These are phyloP conservation scores for Datisca glomerata DNA, from an alignment of 306 rosid species.

Conservation along the genomic window DNA sequence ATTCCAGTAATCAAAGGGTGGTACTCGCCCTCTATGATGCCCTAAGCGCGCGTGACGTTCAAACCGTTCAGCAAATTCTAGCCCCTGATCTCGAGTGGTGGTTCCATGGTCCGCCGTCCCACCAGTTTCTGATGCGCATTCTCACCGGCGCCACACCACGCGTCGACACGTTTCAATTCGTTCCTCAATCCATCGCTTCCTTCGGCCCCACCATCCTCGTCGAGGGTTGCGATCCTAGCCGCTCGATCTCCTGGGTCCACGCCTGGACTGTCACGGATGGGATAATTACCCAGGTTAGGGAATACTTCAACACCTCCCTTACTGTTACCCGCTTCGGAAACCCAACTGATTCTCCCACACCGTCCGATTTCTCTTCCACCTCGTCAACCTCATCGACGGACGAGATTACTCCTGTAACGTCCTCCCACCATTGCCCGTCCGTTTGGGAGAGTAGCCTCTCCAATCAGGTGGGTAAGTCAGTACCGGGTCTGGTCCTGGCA, in stretches of 20 bases:
- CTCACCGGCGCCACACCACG: conserved; percentile 55
- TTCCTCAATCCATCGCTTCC: conserved; percentile 40
- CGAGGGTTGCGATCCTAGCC: conserved; percentile 56
- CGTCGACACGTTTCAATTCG: conserved; percentile 28
- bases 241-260: conserved; percentile 76
- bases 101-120: conserved; percentile 94
- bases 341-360: conserved; percentile 6
- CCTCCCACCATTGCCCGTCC: conserved; percentile 41
- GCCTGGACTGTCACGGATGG: conserved; percentile 81
- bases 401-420: conserved; percentile 29
- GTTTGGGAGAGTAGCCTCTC: conserved; percentile 89
- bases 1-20: conserved; percentile 53
- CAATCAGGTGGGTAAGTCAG: conserved; percentile 60
- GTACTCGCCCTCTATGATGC: conserved; percentile 73
- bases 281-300: conserved; percentile 75
- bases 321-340: conserved; percentile 58
- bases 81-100: conserved; percentile 95
- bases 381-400: conserved; percentile 15
- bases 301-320: conserved; percentile 87
- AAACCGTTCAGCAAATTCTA: conserved; percentile 46
- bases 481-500: conserved; percentile 88
- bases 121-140: conserved; percentile 70
- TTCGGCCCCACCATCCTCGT: conserved; percentile 66
- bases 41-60: conserved; percentile 53
- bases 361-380: conserved; percentile 3